Percentiles rank a stretch among this genome's conserved stretches.
Conservation (phyloP, 345 rosid species). For the Bruguiera gymnorhiza region DNA sequence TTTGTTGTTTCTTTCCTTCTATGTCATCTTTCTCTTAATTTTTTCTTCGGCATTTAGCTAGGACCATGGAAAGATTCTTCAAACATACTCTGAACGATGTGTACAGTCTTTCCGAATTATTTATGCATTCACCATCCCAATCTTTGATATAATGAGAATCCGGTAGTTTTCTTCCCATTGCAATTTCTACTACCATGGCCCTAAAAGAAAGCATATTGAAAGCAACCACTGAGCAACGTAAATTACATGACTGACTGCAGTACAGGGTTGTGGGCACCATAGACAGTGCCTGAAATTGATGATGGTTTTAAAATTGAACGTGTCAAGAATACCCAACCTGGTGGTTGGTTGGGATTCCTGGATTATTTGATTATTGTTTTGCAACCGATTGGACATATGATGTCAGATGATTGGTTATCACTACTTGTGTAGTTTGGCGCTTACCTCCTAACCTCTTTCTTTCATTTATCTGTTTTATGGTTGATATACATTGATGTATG, state of each 20-base stretch:
- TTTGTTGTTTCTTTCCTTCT: no score
- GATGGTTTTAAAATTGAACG: conserved; percentile 6
- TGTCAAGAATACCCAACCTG: conserved; percentile 1
- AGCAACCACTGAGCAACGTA: conserved; percentile 2
- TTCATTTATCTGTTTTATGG: neutral
- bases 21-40: no score
- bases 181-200: no score
- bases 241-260: neutral
- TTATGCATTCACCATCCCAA: no score
- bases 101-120: no score
- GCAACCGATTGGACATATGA: neutral
- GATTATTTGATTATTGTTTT: neutral
- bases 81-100: no score
- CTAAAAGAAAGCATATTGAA: neutral
- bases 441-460: neutral
- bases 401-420: neutral
- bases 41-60: no score
- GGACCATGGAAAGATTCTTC: no score
- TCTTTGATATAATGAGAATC: no score
- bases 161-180: no score
- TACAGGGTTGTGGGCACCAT: conserved; percentile 1
- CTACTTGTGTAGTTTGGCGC: neutral
- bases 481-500: neutral
- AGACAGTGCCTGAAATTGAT: conserved; percentile 5
- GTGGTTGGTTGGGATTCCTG: conserved; percentile 11